Conservation (phyloP, 2,329 filamentous ascomycete genomes). For the Clonostachys rhizophaga region DNA sequence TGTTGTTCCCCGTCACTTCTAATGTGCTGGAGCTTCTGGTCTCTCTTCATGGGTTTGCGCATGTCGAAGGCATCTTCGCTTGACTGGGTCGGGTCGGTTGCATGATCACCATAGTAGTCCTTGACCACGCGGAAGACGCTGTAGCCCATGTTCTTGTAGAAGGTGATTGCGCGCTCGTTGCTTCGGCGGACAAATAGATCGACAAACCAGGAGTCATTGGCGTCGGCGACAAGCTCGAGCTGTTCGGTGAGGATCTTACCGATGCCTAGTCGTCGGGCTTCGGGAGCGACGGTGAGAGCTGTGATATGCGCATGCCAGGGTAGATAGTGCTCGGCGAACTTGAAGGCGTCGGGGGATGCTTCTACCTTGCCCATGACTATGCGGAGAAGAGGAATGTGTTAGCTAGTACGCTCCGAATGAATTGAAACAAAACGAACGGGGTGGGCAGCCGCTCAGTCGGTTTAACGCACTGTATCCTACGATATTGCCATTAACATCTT, state of each 20-base stretch:
- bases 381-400: conserved; percentile 2
- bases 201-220: conserved; percentile 86
- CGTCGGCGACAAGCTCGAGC: conserved; percentile 78
- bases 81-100: conserved; percentile 53
- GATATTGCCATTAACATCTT: conserved; percentile 81
- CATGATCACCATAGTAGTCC: conserved; percentile 89
- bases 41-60: conserved; percentile 84
- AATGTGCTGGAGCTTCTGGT: conserved; percentile 70
- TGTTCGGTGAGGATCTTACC: conserved; percentile 78
- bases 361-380: conserved; percentile 98
- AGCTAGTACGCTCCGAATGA: no score
- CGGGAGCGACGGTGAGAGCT: conserved; percentile 85
- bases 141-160: conserved; percentile 92
- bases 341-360: conserved; percentile 71
- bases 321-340: conserved; percentile 82
- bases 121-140: conserved; percentile 84
- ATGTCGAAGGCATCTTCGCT: conserved; percentile 94
- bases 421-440: neutral
- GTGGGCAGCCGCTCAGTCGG: neutral
- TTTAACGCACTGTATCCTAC: conserved; percentile 78
- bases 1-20: conserved; percentile 76
- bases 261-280: conserved; percentile 79
- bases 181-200: conserved; percentile 90
- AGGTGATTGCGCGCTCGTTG: conserved; percentile 79
- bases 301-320: conserved; percentile 99